These are phyloP conservation scores for Parietaria judaica DNA, from an alignment of 306 rosid species.

Conservation along the genomic window DNA sequence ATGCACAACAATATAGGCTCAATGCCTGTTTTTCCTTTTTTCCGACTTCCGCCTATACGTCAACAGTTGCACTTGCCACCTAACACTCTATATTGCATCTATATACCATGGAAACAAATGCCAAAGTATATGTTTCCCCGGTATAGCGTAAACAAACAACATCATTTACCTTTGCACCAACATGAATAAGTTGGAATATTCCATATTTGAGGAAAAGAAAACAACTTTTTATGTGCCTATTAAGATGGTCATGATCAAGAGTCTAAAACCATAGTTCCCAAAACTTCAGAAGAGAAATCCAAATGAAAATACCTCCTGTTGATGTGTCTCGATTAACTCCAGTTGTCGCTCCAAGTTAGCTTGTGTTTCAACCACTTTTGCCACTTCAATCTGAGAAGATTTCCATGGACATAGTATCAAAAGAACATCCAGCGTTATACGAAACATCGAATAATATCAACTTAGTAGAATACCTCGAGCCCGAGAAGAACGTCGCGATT, in stretches of 20 bases:
- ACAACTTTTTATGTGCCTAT: too few species aligned
- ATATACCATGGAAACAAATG: too few species aligned
- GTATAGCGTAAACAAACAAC: too few species aligned
- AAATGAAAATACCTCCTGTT: constrained; percentile 63
- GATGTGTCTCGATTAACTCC: constrained; percentile 93
- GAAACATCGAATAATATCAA: not conserved
- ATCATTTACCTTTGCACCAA: too few species aligned
- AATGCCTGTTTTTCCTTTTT: not conserved
- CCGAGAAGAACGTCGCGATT: constrained; percentile 78
- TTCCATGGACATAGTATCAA: not conserved
- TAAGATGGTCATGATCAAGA: too few species aligned
- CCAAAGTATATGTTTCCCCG: too few species aligned
- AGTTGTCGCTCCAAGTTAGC: constrained; percentile 78
- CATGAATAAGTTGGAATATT: too few species aligned
- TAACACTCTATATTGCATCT: too few species aligned
- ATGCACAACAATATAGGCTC: too few species aligned
- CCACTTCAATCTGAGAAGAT: constrained; percentile 73
- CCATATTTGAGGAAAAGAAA: too few species aligned
- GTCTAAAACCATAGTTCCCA: too few species aligned
- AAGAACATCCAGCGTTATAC: not conserved
- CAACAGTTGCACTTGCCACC: not conserved
- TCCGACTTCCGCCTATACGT: not conserved
- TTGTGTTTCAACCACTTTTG: constrained; percentile 86
- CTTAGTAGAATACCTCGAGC: constrained; percentile 54
- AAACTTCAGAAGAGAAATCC: not conserved